Evolutionary conservation across 129 eudicot genomes (phyloP).

Genomic region (Helianthus tuberosus): DNA sequence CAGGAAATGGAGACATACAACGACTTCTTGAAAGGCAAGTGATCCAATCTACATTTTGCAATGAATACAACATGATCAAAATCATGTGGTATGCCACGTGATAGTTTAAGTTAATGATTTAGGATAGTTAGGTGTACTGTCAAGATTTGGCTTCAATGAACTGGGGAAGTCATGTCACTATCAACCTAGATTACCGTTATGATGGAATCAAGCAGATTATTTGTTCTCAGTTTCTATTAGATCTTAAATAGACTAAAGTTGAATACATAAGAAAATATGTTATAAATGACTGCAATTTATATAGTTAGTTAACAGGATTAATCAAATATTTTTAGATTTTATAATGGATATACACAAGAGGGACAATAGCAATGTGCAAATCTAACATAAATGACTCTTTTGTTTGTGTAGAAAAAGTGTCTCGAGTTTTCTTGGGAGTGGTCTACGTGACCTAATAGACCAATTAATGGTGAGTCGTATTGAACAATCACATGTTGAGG

Average conservation of each 20-base stretch:
- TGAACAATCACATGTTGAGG: slow-evolving; percentile 26
- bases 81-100: neutral
- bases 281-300: no score
- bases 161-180: neutral
- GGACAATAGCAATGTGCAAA: neutral
- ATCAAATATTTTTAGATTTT: no score
- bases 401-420: slow-evolving; percentile 62
- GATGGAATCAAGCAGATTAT: neutral
- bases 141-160: neutral
- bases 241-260: neutral
- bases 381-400: neutral
- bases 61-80: neutral
- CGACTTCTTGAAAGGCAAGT: slow-evolving; percentile 71
- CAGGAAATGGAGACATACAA: slow-evolving; percentile 57
- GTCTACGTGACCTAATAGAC: slow-evolving; percentile 66
- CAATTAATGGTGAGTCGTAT: slow-evolving; percentile 59
- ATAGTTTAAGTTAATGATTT: neutral
- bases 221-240: neutral
- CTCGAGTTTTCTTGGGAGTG: slow-evolving; percentile 68
- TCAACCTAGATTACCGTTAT: no score
- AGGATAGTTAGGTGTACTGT: neutral
- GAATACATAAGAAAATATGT: no score
- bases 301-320: no score
- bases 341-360: no score
- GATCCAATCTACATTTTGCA: neutral